These are phyloP conservation scores for Juncus effusus DNA, from an alignment of 176 grass and related monocot genomes.

Conservation along the genomic window DNA sequence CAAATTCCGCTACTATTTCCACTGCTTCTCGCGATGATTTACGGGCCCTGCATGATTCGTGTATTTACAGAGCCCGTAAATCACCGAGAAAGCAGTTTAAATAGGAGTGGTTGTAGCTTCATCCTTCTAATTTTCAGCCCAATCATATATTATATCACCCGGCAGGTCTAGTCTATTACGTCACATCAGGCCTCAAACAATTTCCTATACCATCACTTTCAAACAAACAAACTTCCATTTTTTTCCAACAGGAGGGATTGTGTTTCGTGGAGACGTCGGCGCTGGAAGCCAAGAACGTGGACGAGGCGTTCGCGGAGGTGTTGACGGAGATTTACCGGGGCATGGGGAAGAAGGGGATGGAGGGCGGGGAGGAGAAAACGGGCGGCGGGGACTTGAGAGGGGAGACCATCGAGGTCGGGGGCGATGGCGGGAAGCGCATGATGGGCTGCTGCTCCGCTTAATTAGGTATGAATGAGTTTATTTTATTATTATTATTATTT, in stretches of 20 bases:
- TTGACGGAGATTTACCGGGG: conserved; percentile 56
- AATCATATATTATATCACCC: too few species aligned
- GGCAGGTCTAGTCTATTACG: too few species aligned
- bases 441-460: conserved; percentile 48
- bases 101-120: too few species aligned
- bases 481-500: conserved; percentile 23
- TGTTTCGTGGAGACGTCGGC: conserved; percentile 62
- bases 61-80: too few species aligned
- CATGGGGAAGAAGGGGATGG: conserved; percentile 44
- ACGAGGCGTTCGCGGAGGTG: conserved; percentile 48
- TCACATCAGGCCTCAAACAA: too few species aligned
- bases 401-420: conserved; percentile 57
- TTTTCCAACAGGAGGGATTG: conserved; percentile 25
- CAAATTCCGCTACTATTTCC: too few species aligned
- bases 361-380: conserved; percentile 30
- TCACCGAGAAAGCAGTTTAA: too few species aligned
- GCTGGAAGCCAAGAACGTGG: conserved; percentile 47
- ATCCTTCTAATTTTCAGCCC: too few species aligned
- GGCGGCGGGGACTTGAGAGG: conserved; percentile 34
- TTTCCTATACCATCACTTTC: too few species aligned
- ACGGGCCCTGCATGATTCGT: too few species aligned
- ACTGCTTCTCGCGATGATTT: too few species aligned
- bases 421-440: conserved; percentile 42
- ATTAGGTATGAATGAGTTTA: conserved; percentile 28
- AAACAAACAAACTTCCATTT: too few species aligned